Evolutionary conservation across 495 filamentous ascomycete genomes (phyloP).

Genomic region (Aspergillus taichungensis): DNA sequence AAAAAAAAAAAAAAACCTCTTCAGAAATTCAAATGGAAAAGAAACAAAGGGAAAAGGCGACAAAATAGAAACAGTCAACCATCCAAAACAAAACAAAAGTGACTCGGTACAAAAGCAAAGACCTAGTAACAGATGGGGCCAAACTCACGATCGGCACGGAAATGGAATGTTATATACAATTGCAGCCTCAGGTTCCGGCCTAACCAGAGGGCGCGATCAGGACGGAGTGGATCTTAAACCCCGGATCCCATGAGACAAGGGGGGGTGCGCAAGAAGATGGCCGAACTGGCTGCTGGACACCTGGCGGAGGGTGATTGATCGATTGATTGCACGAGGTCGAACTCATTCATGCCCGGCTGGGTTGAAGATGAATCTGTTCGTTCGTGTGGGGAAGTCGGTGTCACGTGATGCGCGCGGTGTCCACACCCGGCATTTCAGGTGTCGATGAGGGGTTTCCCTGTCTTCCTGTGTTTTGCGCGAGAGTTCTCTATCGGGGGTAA

Average conservation of each 20-base stretch:
- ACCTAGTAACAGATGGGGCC: slow-evolving; percentile 5
- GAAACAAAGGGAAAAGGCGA: not conserved
- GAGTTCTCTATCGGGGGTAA: too few species aligned
- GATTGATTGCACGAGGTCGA: not conserved
- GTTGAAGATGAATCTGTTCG: not conserved
- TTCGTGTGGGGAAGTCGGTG: too few species aligned
- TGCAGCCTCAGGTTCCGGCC: not conserved
- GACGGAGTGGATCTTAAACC: not conserved
- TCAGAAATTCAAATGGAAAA: not conserved
- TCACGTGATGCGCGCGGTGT: too few species aligned
- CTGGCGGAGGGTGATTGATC: not conserved
- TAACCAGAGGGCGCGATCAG: not conserved
- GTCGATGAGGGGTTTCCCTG: too few species aligned
- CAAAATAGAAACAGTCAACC: not conserved
- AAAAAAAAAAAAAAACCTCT: not conserved
- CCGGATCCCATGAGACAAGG: slow-evolving; percentile 5
- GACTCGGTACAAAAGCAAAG: slow-evolving; percentile 1
- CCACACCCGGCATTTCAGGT: too few species aligned
- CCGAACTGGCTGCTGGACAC: slow-evolving; percentile 2
- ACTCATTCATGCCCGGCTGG: too few species aligned
- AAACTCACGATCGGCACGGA: slow-evolving; percentile 36
- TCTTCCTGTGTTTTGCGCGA: too few species aligned
- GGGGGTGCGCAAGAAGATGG: slow-evolving; percentile 8
- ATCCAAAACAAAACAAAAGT: slow-evolving; percentile 4
- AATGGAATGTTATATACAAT: slow-evolving; percentile 2